Evolutionary conservation across 257 asterid genomes (phyloP), one percentile per base, ranked within the genome.

Genomic region (Scutellaria barbata): DNA sequence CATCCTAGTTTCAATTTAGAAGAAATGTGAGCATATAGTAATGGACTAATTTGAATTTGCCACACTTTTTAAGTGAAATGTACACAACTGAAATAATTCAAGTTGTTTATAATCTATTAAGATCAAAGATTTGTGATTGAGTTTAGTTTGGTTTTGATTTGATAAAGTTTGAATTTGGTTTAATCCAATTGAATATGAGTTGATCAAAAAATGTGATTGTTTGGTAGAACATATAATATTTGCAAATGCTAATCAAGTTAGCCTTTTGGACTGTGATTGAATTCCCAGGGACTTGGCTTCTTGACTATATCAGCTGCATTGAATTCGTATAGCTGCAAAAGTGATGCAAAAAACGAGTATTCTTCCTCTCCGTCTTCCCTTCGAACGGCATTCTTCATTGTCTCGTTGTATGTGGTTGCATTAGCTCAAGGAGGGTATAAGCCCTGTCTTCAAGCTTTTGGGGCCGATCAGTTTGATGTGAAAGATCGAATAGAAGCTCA

Each of bases 391-490:
- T 73, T 79, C 64, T 68, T 82, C 71, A 73, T 80, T 73, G 76
- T 79, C 68, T 72, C 81, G 2, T 63, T 76, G 48, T 83, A 81
- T 55, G n/a, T 83, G 3, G 66, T 83, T 3, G 88, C 85, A 33
- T 41, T 81, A 18, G 91, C 88, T 9, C 87, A 83, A 71, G 91
- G 84, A 30, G 85, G 87, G 55, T 78, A 81, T 25, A 79, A 65
- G 71, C 81, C 81, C 8, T 77, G 75, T 54, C 48, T 66, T 8
- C 81, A 78, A 70, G 82, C 81, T 64, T 84, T 53, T 53, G 87
- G 83, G 51, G 87, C 80, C 4, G 89, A 80, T 39, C 87, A 85
- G 56, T 77, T 77, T 52, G 85, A 81, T 43, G 65, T 41, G 20
- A 65, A 35, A n/a, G 68, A 81, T 46, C 30, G 8, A 2, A 10